These are phyloP conservation scores for Fraxinus velutina DNA, from an alignment of 305 asterid species.

Conservation along the genomic window DNA sequence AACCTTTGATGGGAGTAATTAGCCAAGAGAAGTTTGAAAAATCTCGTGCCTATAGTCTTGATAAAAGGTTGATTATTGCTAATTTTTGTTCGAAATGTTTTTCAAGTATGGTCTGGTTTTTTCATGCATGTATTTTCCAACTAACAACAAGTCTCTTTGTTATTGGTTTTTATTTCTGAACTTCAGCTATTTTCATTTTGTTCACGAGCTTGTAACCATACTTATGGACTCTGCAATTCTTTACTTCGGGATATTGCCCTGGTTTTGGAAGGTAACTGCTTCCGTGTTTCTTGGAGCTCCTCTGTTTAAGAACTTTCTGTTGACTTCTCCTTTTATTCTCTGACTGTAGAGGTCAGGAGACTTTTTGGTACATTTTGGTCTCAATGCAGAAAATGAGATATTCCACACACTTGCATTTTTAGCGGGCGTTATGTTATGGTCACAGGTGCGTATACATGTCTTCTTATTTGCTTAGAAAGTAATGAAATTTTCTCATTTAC, in stretches of 20 bases:
- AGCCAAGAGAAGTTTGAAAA: constrained; percentile 91
- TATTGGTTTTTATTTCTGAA: constrained; percentile 16
- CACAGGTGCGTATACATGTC: constrained; percentile 58
- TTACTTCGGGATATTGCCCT: constrained; percentile 76
- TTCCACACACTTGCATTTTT: constrained; percentile 84
- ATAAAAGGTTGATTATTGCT: constrained; percentile 63
- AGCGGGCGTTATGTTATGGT: constrained; percentile 94
- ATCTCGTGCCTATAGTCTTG: constrained; percentile 89
- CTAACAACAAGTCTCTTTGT: constrained; percentile 19
- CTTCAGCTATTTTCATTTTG: constrained; percentile 77
- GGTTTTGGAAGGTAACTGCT: constrained; percentile 87
- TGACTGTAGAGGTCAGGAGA: constrained; percentile 70
- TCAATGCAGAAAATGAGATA: constrained; percentile 82
- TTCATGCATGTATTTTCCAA: constrained; percentile 7
- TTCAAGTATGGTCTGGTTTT: neutral
- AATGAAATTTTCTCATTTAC: neutral
- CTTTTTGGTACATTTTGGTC: constrained; percentile 58
- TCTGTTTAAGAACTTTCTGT: constrained; percentile 9
- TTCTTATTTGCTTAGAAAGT: constrained; percentile 16
- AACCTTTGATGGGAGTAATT: constrained; percentile 74
- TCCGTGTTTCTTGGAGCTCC: neutral
- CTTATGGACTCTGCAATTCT: constrained; percentile 79
- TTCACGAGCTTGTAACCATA: constrained; percentile 75
- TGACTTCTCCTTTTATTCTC: constrained; percentile 13
- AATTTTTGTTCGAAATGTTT: constrained; percentile 12